Percentiles rank a stretch among this genome's conserved stretches.
Conservation (phyloP, 1,139 yeast species). For the Arxiozyma heterogenica region DNA sequence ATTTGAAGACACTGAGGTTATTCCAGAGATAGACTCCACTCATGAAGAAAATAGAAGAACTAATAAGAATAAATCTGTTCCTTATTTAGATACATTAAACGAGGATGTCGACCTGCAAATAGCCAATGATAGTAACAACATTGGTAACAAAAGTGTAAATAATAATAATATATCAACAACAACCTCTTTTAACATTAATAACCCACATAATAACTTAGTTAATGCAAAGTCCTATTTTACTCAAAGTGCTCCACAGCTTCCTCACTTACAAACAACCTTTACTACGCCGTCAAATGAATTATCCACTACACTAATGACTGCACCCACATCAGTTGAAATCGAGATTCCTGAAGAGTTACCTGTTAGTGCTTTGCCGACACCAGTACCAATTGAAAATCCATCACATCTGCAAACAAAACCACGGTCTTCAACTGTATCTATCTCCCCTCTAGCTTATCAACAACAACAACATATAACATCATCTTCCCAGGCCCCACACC, state of each 20-base stretch:
- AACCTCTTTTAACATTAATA: not conserved
- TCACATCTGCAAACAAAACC: conserved; percentile 25
- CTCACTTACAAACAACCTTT: conserved; percentile 26
- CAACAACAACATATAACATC: not conserved
- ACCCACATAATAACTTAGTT: conserved; percentile 12
- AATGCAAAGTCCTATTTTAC: conserved; percentile 16
- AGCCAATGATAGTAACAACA: not conserved
- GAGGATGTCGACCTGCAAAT: not conserved
- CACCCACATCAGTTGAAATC: conserved; percentile 43
- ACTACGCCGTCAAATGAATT: conserved; percentile 17
- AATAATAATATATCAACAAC: conserved; percentile 5
- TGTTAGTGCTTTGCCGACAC: conserved; percentile 20
- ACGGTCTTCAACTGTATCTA: conserved; percentile 16
- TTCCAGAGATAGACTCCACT: conserved; percentile 14
- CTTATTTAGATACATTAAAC: conserved; percentile 9
- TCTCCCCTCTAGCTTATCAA: conserved; percentile 13
- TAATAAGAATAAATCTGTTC: conserved; percentile 12
- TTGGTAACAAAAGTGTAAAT: not conserved
- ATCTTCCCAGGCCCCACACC: conserved; percentile 12
- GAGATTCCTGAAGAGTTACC: conserved; percentile 48
- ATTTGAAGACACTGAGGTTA: conserved; percentile 43
- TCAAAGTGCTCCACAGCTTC: conserved; percentile 26
- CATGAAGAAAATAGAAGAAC: conserved; percentile 18
- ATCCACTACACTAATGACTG: conserved; percentile 23
- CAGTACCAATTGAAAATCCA: conserved; percentile 4